Evolutionary conservation across 768 basidiomycete species (phyloP), one percentile per base, ranked within the genome.

Genomic region (Tricholoma flavovirens): DNA sequence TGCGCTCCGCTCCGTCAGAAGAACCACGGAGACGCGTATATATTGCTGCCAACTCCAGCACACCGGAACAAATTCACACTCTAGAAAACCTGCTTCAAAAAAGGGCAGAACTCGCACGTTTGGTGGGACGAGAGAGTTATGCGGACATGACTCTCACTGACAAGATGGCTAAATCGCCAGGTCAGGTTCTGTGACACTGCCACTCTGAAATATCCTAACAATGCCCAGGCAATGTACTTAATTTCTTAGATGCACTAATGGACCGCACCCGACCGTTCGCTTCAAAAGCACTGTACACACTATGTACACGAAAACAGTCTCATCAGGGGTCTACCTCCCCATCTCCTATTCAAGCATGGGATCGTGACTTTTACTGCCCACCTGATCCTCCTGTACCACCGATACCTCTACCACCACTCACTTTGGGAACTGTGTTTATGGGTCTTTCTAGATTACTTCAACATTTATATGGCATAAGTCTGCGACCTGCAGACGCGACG

Each of bases 141-240:
- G 93, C 87, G 0, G 84, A 91, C 57, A 89, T 97, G 81, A 83
- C 86, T 0, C 77, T 98, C 17, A 82, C 82, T 29, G 95, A 98
- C 71, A 99, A 97, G 74, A 99, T 99, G 97, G 96, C 95, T 1
- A 93, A 90, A 70, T 88, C 84, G 30, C 95, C 96, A 52, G 90
- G 90, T 91, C 57, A 58, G 79, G 66, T 19, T 5, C 22, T 58
- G 54, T 53, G 26, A 30, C 46, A 57, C 51, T 43, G 4, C 15
- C 9, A 40, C 52, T 26, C 32, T 58, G 36, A 51, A 10, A 46
- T 15, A 15, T 42, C 9, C 49, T 58, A 30, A 55, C 30, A 21
- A 21, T 45, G 21, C 51, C 9, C 56, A 89, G 93, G 87, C 60
- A 93, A 98, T 68, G 96, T 98, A 21, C 77, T 75, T 58, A 84